Evolutionary conservation across 495 filamentous ascomycete genomes (phyloP), one percentile per base, ranked within the genome.

Genomic region (Neurospora sp.): DNA sequence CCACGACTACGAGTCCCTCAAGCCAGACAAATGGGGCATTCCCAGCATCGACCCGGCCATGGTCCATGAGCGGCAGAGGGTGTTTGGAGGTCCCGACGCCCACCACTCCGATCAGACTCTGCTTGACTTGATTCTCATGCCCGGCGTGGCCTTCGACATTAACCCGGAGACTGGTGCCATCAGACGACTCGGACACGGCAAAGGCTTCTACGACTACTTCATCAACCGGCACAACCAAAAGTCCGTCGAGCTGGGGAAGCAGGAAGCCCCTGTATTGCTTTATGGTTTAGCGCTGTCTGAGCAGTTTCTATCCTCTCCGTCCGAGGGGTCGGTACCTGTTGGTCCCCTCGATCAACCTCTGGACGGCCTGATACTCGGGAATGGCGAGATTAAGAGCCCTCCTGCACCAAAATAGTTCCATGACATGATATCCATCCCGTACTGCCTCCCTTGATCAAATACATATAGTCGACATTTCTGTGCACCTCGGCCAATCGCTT

Each of bases 141-240:
- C 96, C 3, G 96, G 96, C 17, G 92, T 98, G 81, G 96, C 93
- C 10, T 99, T 98, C 80, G 95, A 97, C 81, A 78, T 83, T 15
- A 86, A 85, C 39, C 82, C 84, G 39, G 72, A 79, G 9, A 79
- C 72, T 72, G 83, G 82, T 19, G 77, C 71, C 69, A 89, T 95
- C 71, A 87, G 90, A 75, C 86, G 96, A 78, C 85, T 98, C 13
- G 96, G 96, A 10, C 96, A 99, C 85, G 96, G 96, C 71, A 97
- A 93, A 85, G 96, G 96, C 66, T 99, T 94, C 82, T 99, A 98
- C 88, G 96, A 99, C 82, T 90, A 89, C 83, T 99, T 96, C 81
- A 82, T 99, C 79, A 86, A 90, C 73, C 88, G 89, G 77, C 96
- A 94, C 82, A 83, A 83, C 45, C 80, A 83, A 74, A 82, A 82